Conservation (phyloP, 257 asterid genomes). For the Lycium ferocissimum region DNA sequence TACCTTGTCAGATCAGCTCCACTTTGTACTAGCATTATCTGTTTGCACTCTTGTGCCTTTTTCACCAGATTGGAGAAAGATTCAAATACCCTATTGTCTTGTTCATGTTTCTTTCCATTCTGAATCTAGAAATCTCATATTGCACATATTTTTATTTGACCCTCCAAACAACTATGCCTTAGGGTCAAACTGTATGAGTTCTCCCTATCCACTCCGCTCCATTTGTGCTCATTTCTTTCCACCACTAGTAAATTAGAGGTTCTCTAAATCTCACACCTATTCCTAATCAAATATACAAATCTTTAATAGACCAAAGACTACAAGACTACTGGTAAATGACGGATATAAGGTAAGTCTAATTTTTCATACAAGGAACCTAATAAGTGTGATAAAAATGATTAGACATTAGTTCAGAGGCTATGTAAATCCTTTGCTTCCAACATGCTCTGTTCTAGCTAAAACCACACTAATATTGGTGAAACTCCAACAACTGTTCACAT, state of each 20-base stretch:
- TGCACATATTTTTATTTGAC: neutral
- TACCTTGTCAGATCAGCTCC: constrained; percentile 8
- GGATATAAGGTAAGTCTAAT: no score
- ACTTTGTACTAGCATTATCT: neutral
- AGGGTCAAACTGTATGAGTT: neutral
- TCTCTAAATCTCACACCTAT: constrained; percentile 10
- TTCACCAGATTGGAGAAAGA: neutral
- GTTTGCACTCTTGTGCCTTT: neutral
- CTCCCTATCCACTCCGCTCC: no score
- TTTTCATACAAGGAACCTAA: no score
- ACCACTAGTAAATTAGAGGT: no score
- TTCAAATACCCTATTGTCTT: constrained; percentile 1
- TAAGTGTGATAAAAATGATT: no score
- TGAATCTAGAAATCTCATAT: constrained; percentile 5
- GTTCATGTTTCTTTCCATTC: neutral
- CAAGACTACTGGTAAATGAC: neutral
- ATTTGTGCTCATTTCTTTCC: no score
- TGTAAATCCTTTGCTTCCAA: neutral
- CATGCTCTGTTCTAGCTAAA: neutral
- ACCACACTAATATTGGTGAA: neutral
- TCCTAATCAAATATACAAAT: neutral
- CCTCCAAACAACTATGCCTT: neutral
- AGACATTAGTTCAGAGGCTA: no score
- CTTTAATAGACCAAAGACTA: neutral
- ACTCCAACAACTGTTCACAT: neutral